Conservation (phyloP, 768 basidiomycete species). For the Candolleomyces efflorescens region DNA sequence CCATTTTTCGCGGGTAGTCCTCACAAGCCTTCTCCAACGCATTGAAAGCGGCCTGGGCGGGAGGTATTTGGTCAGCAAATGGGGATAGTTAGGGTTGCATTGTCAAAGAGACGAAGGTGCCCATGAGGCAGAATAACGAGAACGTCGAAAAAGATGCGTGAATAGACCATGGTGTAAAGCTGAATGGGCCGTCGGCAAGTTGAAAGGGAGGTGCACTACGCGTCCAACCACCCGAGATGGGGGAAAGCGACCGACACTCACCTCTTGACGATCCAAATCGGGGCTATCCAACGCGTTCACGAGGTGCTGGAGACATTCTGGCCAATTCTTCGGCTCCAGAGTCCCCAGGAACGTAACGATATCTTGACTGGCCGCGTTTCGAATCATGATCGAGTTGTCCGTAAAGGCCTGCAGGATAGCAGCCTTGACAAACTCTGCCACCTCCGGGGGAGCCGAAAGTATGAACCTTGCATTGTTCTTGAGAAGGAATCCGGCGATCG, state of each 20-base stretch:
- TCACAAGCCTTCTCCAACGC: constrained; percentile 94
- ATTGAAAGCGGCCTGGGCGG: constrained; percentile 78
- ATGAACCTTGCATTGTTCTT: constrained; percentile 92
- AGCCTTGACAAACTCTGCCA: constrained; percentile 68
- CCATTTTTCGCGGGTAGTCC: constrained; percentile 93
- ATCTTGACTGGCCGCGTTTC: constrained; percentile 91
- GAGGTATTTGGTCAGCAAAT: constrained; percentile 9
- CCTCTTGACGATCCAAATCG: constrained; percentile 82
- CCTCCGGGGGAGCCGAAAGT: constrained; percentile 59
- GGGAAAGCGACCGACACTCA: constrained; percentile 33
- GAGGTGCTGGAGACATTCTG: constrained; percentile 86
- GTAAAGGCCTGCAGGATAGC: constrained; percentile 79
- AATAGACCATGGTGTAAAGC: not conserved
- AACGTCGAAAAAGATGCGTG: not conserved
- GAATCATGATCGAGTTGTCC: constrained; percentile 80
- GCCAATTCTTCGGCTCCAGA: constrained; percentile 91
- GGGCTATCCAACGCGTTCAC: constrained; percentile 74
- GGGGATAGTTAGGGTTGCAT: constrained; percentile 3
- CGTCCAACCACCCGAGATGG: not conserved
- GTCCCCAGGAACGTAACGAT: constrained; percentile 86
- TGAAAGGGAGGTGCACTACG: not conserved
- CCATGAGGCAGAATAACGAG: not conserved
- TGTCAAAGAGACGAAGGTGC: not conserved
- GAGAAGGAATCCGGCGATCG: constrained; percentile 93
- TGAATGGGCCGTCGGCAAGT: too few species aligned